Percentiles rank a stretch among this genome's conserved stretches.
Conservation (phyloP, 2,329 filamentous ascomycete species). For the Teratosphaeria destructans region DNA sequence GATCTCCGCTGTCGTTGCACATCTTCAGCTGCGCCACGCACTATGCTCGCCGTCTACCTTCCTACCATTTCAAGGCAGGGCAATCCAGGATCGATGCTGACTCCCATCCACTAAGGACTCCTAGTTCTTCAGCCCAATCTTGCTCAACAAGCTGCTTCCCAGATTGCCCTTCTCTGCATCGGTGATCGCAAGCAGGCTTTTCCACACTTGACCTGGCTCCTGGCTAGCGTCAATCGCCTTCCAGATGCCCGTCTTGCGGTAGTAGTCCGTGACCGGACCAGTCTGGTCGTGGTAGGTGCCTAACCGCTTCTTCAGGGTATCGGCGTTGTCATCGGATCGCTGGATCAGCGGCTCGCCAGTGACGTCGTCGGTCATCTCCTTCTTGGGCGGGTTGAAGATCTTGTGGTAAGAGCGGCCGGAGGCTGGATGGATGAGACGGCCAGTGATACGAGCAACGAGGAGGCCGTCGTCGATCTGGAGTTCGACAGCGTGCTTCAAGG, state of each 20-base stretch:
- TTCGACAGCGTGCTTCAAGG: conserved; percentile 89
- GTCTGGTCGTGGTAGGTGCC: conserved; percentile 92
- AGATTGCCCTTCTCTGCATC: conserved; percentile 35
- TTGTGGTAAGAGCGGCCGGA: conserved; percentile 96
- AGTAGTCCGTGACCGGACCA: conserved; percentile 83
- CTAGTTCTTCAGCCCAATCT: conserved; percentile 38
- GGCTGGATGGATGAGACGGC: conserved; percentile 87
- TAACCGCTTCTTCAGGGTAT: conserved; percentile 89
- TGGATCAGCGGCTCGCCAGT: conserved; percentile 95
- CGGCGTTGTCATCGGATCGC: conserved; percentile 93
- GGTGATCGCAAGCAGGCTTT: conserved; percentile 78
- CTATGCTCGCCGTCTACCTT: neutral
- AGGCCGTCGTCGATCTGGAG: conserved; percentile 93
- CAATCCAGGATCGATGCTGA: conserved; percentile 1
- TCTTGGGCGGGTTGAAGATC: conserved; percentile 97
- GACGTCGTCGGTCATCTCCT: conserved; percentile 86
- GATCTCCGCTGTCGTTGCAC: neutral
- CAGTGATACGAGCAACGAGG: conserved; percentile 90
- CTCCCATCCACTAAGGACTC: neutral
- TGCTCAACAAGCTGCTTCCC: conserved; percentile 39
- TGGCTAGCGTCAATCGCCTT: conserved; percentile 89
- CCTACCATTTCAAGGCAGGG: neutral
- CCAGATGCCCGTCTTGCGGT: conserved; percentile 97
- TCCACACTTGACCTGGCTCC: conserved; percentile 92
- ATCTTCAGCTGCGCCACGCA: neutral